Conservation (phyloP, 1,284 basidiomycete genomes). For the Irpex sp. region DNA sequence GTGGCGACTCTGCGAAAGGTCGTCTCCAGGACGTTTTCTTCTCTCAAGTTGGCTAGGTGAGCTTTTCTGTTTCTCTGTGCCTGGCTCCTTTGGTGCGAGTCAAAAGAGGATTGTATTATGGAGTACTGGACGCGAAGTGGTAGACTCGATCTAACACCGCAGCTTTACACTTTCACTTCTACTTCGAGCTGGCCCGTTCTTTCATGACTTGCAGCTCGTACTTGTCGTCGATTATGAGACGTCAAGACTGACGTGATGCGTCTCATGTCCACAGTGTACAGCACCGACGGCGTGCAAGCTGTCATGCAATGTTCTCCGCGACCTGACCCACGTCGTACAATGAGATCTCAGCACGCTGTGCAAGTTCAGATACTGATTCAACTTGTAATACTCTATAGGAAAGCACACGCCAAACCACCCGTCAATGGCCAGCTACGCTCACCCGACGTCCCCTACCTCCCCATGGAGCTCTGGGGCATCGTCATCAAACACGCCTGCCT, state of each 20-base stretch:
- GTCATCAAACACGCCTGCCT: conserved; percentile 50
- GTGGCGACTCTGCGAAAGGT: not conserved
- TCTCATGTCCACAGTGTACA: not conserved
- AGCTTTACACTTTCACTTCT: not conserved
- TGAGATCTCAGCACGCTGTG: not conserved
- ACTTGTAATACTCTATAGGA: conserved; percentile 14
- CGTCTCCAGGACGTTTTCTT: not conserved
- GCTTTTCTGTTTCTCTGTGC: not conserved
- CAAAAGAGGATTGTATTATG: not conserved
- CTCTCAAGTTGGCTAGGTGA: not conserved
- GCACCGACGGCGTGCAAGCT: not conserved
- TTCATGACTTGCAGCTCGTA: no score
- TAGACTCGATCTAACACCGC: not conserved
- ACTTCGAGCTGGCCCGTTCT: conserved; percentile 16
- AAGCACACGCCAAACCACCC: not conserved
- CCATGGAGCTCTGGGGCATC: conserved; percentile 58
- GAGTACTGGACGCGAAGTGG: not conserved
- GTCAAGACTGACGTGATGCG: not conserved
- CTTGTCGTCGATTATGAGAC: conserved; percentile 5
- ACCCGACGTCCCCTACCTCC: conserved; percentile 38
- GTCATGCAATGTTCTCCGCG: not conserved
- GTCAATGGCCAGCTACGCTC: not conserved
- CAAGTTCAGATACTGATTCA: conserved; percentile 4
- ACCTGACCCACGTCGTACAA: not conserved
- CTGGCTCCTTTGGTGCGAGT: not conserved